phyloP scores from a whole-genome alignment of 345 rosid genomes.

The Syzygium aqueum region DNA sequence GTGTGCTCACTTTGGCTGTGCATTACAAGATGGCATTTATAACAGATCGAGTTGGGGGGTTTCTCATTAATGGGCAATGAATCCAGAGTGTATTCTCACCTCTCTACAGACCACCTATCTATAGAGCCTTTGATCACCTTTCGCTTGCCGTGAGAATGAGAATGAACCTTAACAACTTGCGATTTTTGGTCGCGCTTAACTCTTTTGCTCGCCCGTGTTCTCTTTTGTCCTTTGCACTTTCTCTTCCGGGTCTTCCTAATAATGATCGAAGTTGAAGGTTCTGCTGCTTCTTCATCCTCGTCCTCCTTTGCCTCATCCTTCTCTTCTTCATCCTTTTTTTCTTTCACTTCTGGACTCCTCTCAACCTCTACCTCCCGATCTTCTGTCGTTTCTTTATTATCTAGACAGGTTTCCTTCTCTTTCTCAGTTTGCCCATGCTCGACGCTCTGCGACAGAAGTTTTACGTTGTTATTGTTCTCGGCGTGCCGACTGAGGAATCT shows the following conservation, averaged over 20 bases:
- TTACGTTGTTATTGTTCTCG: background rate
- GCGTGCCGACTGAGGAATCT: conserved; percentile 24
- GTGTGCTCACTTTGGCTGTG: background rate
- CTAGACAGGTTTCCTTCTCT: background rate
- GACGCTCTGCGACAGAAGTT: background rate
- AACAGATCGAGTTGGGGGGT: background rate
- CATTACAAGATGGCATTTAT: background rate
- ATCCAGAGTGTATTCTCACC: conserved; percentile 23
- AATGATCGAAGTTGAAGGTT: conserved; percentile 1
- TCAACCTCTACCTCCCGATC: background rate
- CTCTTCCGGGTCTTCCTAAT: conserved; percentile 22
- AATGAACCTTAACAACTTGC: conserved; percentile 15
- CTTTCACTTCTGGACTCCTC: background rate
- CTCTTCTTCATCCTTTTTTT: background rate
- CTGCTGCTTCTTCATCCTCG: conserved; percentile 4
- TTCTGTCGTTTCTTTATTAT: background rate
- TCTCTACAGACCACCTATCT: conserved; percentile 71
- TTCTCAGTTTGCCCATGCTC: background rate
- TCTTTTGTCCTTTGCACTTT: conserved; percentile 18
- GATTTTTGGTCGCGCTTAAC: conserved; percentile 15
- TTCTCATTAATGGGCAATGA: background rate
- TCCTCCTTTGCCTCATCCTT: conserved; percentile 13
- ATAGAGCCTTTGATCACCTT: conserved; percentile 30
- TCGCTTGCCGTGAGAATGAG: conserved; percentile 17
- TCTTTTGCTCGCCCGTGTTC: conserved; percentile 15